Evolutionary conservation across 805 yeast species (phyloP), one percentile per base, ranked within the genome.

Genomic region (Candida multigemmis): DNA sequence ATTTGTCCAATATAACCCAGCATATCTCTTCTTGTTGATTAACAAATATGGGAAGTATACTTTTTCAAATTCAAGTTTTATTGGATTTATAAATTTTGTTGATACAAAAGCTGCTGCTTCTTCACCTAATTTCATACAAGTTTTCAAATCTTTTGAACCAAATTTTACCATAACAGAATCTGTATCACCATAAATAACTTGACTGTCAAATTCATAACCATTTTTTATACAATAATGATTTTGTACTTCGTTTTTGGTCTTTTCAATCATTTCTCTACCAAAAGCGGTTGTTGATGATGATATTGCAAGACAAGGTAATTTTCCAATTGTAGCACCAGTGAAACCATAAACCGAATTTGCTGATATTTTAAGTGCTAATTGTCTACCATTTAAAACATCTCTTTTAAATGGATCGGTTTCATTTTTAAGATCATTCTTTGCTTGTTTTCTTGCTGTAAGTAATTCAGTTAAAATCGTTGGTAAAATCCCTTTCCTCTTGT

Each of bases 131-230:
- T 70, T 66, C 98, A 91, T 93, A 39, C 95, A 83, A 16, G 80
- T 80, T 30, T 66, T 76, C 36, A 89, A 52, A 45, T 85, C 94
- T 7, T 64, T 60, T 17, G 76, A 73, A 2, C 99, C 99, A 60
- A 91, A 91, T 48, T 85, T 87, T 23, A 91, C 96, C 98, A 91
- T 93, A 11, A 91, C 99, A 6, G 98, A 93, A 68, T 91, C 99
- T 0, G 99, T 91, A 55, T 91, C 99, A 65, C 99, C 99, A 49
- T 91, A 91, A 21, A 91, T 79, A 35, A 91, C 98, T 39, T 79
- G 71, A 0, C 97, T 77, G 56, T 91, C 94, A 46, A 68, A 76
- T n/a, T 71, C 66, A 43, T 65, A 79, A 1, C 97, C 97, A 51
- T 89, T 85, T 31, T 71, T 72, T n/a, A 74, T 77, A 7, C 74